These are phyloP conservation scores for Aspergillus sparsus DNA, from an alignment of 495 filamentous ascomycete genomes.

Conservation along the genomic window DNA sequence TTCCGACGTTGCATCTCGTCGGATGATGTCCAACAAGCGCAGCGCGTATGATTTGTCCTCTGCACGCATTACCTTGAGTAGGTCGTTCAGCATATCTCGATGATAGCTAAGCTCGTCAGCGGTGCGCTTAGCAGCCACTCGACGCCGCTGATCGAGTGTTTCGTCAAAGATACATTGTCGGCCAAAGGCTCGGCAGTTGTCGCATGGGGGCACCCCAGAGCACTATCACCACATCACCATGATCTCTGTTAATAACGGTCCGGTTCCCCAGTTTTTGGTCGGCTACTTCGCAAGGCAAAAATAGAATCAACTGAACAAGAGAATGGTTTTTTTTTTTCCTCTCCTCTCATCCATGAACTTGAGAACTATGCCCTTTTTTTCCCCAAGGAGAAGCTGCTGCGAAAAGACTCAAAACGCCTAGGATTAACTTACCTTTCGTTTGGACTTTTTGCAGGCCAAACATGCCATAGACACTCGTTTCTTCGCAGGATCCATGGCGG, in stretches of 20 bases:
- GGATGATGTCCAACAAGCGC: slow-evolving; percentile 40
- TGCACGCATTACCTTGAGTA: slow-evolving; percentile 41
- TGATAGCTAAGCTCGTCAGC: slow-evolving; percentile 48
- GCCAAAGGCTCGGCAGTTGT: slow-evolving; percentile 44
- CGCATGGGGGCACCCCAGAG: slow-evolving; percentile 43
- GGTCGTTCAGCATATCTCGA: slow-evolving; percentile 43
- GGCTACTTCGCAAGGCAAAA: not conserved
- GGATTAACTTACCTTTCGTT: slow-evolving; percentile 39
- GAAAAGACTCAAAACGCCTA: too few species aligned
- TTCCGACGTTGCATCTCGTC: slow-evolving; percentile 36
- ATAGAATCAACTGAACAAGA: not conserved
- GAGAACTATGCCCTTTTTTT: too few species aligned
- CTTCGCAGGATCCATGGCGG: slow-evolving; percentile 30
- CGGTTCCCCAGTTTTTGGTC: not conserved
- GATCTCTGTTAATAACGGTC: slow-evolving; percentile 4
- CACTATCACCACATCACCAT: slow-evolving; percentile 30
- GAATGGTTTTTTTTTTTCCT: too few species aligned
- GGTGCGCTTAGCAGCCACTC: slow-evolving; percentile 51
- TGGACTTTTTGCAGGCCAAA: slow-evolving; percentile 50
- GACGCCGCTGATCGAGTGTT: slow-evolving; percentile 49
- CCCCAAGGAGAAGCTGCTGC: too few species aligned
- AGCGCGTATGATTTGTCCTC: slow-evolving; percentile 34
- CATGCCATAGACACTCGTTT: slow-evolving; percentile 51
- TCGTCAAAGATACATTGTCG: slow-evolving; percentile 50
- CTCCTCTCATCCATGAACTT: too few species aligned